Percentiles rank a stretch among this genome's conserved stretches.
Conservation (phyloP, 2,329 filamentous ascomycete genomes). For the Aureobasidium pullulans region DNA sequence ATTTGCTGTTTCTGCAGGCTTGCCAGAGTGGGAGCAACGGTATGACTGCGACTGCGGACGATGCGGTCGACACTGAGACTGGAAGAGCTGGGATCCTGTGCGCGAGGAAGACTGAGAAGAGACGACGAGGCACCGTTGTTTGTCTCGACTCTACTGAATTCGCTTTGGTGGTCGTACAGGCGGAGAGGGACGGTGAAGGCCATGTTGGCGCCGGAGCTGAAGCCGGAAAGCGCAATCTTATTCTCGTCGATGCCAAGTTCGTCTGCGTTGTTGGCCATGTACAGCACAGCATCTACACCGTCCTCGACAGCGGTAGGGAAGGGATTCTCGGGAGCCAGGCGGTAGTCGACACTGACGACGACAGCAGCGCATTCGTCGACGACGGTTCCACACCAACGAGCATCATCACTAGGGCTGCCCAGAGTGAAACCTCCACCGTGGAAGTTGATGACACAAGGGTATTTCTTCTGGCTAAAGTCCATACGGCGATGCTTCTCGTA, state of each 20-base stretch:
- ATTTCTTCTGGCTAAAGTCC: slow-evolving; percentile 24
- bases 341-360: slow-evolving; percentile 55
- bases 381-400: slow-evolving; percentile 51
- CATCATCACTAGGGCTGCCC: slow-evolving; percentile 53
- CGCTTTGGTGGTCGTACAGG: slow-evolving; percentile 41
- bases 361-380: slow-evolving; percentile 50
- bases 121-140: slow-evolving; percentile 13
- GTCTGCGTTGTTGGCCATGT: slow-evolving; percentile 48
- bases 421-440: slow-evolving; percentile 59
- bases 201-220: slow-evolving; percentile 58
- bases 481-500: slow-evolving; percentile 38
- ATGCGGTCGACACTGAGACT: slow-evolving; percentile 17
- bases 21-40: not conserved
- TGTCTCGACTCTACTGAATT: slow-evolving; percentile 20
- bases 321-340: slow-evolving; percentile 53
- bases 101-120: slow-evolving; percentile 15
- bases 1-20: slow-evolving; percentile 7
- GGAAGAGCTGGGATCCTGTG: slow-evolving; percentile 15
- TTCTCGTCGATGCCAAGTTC: slow-evolving; percentile 51
- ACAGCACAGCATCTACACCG: slow-evolving; percentile 54
- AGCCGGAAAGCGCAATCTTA: slow-evolving; percentile 53
- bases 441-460: slow-evolving; percentile 55
- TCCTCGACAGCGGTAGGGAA: slow-evolving; percentile 60
- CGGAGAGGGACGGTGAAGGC: slow-evolving; percentile 55
- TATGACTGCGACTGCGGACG: slow-evolving; percentile 16